A percentile compares a stretch with the other conserved stretches of the same genome.
Evolutionary conservation across 441 rosid species (phyloP).

Genomic region (Capsella rubella): DNA sequence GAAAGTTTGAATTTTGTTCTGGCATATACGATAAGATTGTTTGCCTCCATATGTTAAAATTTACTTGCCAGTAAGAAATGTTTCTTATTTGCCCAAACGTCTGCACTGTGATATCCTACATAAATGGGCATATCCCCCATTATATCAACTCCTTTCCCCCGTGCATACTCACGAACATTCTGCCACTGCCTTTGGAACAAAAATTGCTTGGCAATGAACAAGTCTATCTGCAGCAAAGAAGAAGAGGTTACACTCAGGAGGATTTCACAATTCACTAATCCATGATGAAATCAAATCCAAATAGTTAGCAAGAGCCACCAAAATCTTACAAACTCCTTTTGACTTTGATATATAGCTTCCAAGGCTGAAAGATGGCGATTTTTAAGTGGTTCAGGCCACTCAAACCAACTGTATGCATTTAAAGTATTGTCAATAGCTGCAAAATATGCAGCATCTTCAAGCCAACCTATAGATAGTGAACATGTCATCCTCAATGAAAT

Average conservation of each 20-base stretch:
- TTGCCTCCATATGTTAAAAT: constrained; percentile 15
- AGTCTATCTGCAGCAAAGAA: constrained; percentile 65
- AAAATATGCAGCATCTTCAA: constrained; percentile 96
- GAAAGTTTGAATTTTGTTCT: constrained; percentile 23
- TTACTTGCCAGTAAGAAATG: constrained; percentile 79
- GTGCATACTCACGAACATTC: constrained; percentile 78
- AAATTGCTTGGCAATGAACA: constrained; percentile 92
- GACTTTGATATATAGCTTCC: constrained; percentile 78
- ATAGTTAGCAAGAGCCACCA: constrained; percentile 34
- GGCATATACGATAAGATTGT: constrained; percentile 7
- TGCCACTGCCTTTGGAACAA: constrained; percentile 98
- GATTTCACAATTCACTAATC: constrained; percentile 21
- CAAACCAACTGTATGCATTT: constrained; percentile 76
- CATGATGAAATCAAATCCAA: constrained; percentile 24
- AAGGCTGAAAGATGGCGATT: constrained; percentile 86
- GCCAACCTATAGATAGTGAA: constrained; percentile 74
- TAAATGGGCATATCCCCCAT: constrained; percentile 99
- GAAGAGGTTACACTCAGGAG: constrained; percentile 35
- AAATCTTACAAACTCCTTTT: constrained; percentile 81
- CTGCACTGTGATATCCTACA: constrained; percentile 96
- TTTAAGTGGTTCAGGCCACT: constrained; percentile 88
- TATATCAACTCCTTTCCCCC: constrained; percentile 71
- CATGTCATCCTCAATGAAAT: constrained; percentile 21
- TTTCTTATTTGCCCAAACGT: constrained; percentile 96
- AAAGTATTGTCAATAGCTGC: constrained; percentile 81